Evolutionary conservation across 768 basidiomycete genomes (phyloP), one percentile per base, ranked within the genome.

Genomic region (Amanita rubescens): DNA sequence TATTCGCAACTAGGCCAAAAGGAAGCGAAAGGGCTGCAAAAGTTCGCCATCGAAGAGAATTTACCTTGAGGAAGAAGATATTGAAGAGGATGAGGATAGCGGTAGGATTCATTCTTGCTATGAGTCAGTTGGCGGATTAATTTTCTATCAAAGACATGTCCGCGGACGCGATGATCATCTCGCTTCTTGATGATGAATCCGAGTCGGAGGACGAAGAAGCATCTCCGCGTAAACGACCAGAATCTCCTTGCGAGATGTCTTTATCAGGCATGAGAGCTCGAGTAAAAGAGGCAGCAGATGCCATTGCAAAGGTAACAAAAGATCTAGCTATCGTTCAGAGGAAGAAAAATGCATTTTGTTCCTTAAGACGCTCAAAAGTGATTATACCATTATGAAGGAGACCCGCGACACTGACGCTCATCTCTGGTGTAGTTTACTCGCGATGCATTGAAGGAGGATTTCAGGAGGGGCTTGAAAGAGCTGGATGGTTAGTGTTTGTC

Each of bases 281-380:
- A 30, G 27, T 30, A 58, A 73, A 74, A 50, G 68, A 67, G 10
- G 67, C 69, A 9, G 44, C 33, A 12, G 67, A 74, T 51, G 54
- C 59, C 22, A 57, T 73, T 20, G 67, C 72, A 1, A 64, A 62
- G 10, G 54, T 74, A 14, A 69, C 73, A 58, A 75, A 77, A 56
- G 73, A 73, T 58, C 66, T 71, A 15, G 68, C 71, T 3, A 66
- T 64, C 30, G 74, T 72, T 25, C 78, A 80, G 58, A 80, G 75
- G 27, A 30, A 79, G 53, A 84, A 84, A 69, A 83, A 83, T 56
- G 79, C 74, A 0, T 81, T 80, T 59, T 84, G 82, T 58, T 79
- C 81, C 0, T 59, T 75, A 53, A 80, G 77, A 62, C 72, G 81
- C 5, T 80, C 79, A 2, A 78, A 80, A 67, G 80, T 80, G 44